These are phyloP conservation scores for Amanita muscaria DNA, from an alignment of 768 basidiomycete species.

Conservation along the genomic window DNA sequence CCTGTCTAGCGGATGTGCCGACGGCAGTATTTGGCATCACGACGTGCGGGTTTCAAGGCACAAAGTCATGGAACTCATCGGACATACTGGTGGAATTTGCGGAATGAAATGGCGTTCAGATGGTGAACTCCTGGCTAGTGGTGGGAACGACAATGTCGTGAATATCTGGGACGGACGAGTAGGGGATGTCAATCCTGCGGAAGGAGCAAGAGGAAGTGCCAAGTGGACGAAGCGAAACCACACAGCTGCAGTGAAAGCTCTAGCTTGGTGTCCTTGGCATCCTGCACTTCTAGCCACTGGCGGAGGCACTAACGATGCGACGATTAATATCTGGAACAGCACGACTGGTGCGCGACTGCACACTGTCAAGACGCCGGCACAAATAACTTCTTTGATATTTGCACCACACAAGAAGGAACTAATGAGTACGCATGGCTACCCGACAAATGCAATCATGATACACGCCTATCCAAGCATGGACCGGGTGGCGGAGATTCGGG, in stretches of 20 bases:
- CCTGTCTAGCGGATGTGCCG: conserved; percentile 80
- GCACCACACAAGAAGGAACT: conserved; percentile 84
- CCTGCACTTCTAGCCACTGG: conserved; percentile 84
- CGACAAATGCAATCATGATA: conserved; percentile 74
- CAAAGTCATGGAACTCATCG: conserved; percentile 83
- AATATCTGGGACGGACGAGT: conserved; percentile 94
- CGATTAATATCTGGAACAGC: conserved; percentile 84
- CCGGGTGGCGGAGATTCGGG: conserved; percentile 74
- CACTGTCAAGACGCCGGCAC: conserved; percentile 77
- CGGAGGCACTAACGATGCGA: conserved; percentile 91
- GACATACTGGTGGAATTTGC: conserved; percentile 90
- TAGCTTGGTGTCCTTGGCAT: conserved; percentile 99
- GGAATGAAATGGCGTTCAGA: conserved; percentile 85
- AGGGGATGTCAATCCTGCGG: conserved; percentile 35
- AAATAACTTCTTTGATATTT: conserved; percentile 89
- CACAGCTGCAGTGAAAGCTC: conserved; percentile 82
- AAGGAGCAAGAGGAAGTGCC: conserved; percentile 47
- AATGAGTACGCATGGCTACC: conserved; percentile 90
- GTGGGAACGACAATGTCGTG: conserved; percentile 96
- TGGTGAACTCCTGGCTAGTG: conserved; percentile 86
- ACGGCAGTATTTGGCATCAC: conserved; percentile 95
- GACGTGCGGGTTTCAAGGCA: conserved; percentile 86
- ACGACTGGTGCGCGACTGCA: conserved; percentile 89
- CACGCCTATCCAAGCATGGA: conserved; percentile 82
- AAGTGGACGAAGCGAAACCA: conserved; percentile 93